Evolutionary conservation across 2,329 filamentous ascomycete genomes (phyloP), one percentile per base, ranked within the genome.

Genomic region (Penicillium sp.): DNA sequence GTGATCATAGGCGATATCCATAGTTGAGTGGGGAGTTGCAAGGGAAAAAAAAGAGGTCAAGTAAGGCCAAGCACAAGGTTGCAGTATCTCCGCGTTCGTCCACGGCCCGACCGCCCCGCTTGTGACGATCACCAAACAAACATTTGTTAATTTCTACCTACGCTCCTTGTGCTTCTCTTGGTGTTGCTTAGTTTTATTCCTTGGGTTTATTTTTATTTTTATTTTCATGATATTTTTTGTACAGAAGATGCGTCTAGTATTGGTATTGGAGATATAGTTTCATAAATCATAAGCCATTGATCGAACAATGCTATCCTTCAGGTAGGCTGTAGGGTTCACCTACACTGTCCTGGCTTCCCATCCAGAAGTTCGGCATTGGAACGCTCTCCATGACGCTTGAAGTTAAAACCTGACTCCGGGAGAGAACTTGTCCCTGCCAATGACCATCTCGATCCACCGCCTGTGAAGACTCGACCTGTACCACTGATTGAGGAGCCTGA

Each of bases 1-100:
- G 75, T 96, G 92, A 71, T 99, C 94, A 83, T 97, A 99, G 43
- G 92, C 92, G 69, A 95, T 82, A 84, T 99, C 94, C 94, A 99
- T 97, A 47, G 49, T 55, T 51, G 49, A 46, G 45, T 47, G 38
- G 55, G 49, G 34, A 38, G 50, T 43, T 50, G 52, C 24, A 24
- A 46, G 31, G 34, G 42, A 36, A 36, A 27, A 44, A 47, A 47
- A 38, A 53, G 29, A 54, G 52, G 31, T 61, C 39, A 24, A 42
- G 18, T 18, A 18, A 54, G 52, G 52, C 48, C 47, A 54, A 57
- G 48, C 52, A 44, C 57, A 48, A 59, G 58, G 59, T 59, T 57
- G 60, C 48, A 57, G 48, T 40, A 45, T 52, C 61, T 64, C 61
- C 63, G 60, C 63, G 62, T 70, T 69, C 64, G 60, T 69, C 60